Evolutionary conservation across 2,329 filamentous ascomycete species (phyloP).

Genomic region (Talaromyces marneffei): DNA sequence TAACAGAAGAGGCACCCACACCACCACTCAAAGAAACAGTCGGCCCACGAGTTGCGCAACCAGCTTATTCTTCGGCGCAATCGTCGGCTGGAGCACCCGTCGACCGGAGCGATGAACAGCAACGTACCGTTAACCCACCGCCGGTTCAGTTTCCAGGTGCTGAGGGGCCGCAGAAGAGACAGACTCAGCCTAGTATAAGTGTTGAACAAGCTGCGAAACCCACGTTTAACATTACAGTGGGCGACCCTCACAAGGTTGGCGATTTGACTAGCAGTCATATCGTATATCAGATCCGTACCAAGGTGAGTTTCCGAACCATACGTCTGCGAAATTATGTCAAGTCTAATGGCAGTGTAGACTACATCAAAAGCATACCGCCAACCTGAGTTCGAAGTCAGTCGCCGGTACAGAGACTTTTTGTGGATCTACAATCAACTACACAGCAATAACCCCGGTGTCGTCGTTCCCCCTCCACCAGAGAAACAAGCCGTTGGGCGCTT

Average conservation of each 20-base stretch:
- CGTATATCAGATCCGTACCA: conserved; percentile 91
- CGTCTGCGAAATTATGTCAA: conserved; percentile 14
- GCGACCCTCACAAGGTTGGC: conserved; percentile 95
- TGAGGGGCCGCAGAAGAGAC: conserved; percentile 42
- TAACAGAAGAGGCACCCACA: conserved; percentile 50
- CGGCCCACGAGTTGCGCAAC: conserved; percentile 31
- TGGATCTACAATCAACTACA: conserved; percentile 97
- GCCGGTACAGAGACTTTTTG: conserved; percentile 91
- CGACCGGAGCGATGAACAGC: conserved; percentile 64
- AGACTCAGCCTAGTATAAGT: conserved; percentile 71
- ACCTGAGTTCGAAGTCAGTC: conserved; percentile 85
- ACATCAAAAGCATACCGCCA: conserved; percentile 93
- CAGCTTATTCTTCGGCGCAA: conserved; percentile 39
- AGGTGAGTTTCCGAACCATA: conserved; percentile 53
- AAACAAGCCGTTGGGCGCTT: conserved; percentile 97
- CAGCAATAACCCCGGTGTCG: conserved; percentile 87
- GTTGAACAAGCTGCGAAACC: conserved; percentile 92
- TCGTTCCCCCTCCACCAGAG: conserved; percentile 92
- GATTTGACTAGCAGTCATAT: conserved; percentile 96
- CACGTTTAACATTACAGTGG: conserved; percentile 81
- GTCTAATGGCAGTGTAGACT: conserved; percentile 52
- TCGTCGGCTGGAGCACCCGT: conserved; percentile 51
- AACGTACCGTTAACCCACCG: conserved; percentile 58
- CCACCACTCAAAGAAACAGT: conserved; percentile 56
- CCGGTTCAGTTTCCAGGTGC: conserved; percentile 49